These are phyloP conservation scores for Arthonia radiata DNA, from an alignment of 495 filamentous ascomycete species.

Conservation along the genomic window DNA sequence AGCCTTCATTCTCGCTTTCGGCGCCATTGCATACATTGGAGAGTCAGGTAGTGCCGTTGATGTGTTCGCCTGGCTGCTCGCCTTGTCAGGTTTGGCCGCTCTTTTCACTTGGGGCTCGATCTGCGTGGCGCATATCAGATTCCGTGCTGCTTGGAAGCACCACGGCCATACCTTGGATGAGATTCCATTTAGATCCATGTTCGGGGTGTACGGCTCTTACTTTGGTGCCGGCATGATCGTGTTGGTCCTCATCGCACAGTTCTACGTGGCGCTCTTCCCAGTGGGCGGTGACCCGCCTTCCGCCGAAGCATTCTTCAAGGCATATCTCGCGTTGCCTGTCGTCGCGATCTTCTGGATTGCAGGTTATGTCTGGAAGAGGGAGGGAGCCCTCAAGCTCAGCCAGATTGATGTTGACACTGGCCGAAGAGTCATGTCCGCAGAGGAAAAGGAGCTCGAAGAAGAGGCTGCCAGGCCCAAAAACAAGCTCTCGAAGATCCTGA, in stretches of 20 bases:
- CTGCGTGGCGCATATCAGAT: slow-evolving; percentile 48
- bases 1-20: slow-evolving; percentile 9
- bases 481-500: too few species aligned
- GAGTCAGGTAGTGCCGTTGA: slow-evolving; percentile 5
- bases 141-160: slow-evolving; percentile 27
- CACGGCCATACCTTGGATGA: slow-evolving; percentile 26
- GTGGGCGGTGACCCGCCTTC: slow-evolving; percentile 4
- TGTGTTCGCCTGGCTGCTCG: slow-evolving; percentile 38
- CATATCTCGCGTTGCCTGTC: slow-evolving; percentile 5
- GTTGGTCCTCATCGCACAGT: slow-evolving; percentile 2
- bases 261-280: slow-evolving; percentile 18
- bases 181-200: slow-evolving; percentile 20
- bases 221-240: not conserved
- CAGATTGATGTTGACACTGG: slow-evolving; percentile 41
- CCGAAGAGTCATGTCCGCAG: too few species aligned
- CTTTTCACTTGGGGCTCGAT: slow-evolving; percentile 54
- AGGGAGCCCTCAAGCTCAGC: slow-evolving; percentile 23
- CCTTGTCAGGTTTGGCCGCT: slow-evolving; percentile 36
- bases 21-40: slow-evolving; percentile 13
- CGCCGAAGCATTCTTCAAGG: slow-evolving; percentile 2
- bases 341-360: slow-evolving; percentile 15
- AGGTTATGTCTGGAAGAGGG: slow-evolving; percentile 41
- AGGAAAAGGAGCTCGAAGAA: too few species aligned
- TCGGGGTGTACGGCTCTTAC: slow-evolving; percentile 3
- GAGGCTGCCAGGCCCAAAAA: too few species aligned